Conservation (phyloP, 2,329 filamentous ascomycete genomes). For the Purpureocillium takamizusanense region DNA sequence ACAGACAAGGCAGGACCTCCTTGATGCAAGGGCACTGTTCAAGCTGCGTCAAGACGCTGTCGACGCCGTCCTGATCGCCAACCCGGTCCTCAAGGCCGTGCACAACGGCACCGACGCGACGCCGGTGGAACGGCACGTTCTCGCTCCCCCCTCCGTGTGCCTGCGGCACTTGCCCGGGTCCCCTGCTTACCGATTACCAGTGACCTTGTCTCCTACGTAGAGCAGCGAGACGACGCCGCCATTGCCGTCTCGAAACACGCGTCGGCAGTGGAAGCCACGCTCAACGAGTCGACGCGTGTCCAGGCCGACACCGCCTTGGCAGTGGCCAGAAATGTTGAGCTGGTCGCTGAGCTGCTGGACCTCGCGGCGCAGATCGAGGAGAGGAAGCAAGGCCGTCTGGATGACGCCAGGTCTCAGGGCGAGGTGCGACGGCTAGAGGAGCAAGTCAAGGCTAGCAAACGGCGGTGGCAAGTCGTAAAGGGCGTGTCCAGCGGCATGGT, state of each 20-base stretch:
- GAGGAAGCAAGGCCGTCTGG: conserved; percentile 43
- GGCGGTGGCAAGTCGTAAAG: conserved; percentile 67
- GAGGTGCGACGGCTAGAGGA: conserved; percentile 50
- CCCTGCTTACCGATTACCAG: conserved; percentile 27
- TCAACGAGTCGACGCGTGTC: conserved; percentile 43
- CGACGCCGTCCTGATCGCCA: conserved; percentile 59
- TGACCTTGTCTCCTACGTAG: conserved; percentile 57
- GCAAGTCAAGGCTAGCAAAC: conserved; percentile 52
- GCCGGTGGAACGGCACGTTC: conserved; percentile 56
- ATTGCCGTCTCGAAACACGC: conserved; percentile 53
- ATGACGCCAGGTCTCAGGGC: conserved; percentile 40
- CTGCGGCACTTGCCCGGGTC: background rate
- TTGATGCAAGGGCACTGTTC: conserved; percentile 63
- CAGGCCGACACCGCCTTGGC: conserved; percentile 50
- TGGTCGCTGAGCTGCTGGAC: conserved; percentile 53
- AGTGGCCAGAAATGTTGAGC: conserved; percentile 50
- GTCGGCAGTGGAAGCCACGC: conserved; percentile 38
- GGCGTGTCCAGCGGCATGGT: conserved; percentile 70
- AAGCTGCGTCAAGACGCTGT: conserved; percentile 60
- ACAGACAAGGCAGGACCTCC: conserved; percentile 53
- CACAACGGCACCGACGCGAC: conserved; percentile 57
- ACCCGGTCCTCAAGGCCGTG: conserved; percentile 70
- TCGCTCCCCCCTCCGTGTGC: background rate
- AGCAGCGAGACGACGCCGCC: conserved; percentile 59
- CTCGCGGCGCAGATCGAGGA: conserved; percentile 48